Conservation (phyloP, 805 yeast species). For the Myxozyma udenii region DNA sequence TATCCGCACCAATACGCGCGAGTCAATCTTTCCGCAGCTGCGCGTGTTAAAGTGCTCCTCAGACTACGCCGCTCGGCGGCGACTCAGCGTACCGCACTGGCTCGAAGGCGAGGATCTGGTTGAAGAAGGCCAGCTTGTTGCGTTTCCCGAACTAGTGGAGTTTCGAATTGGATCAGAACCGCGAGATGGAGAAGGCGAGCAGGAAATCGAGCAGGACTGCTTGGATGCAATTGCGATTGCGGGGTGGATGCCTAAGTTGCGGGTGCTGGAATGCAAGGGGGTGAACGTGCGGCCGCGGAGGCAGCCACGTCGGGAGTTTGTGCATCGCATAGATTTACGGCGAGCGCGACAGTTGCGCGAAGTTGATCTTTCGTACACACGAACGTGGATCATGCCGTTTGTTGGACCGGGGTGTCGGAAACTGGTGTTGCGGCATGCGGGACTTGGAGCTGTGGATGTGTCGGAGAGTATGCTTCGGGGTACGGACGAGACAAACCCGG, state of each 20-base stretch:
- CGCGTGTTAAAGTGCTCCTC: slow-evolving; percentile 11
- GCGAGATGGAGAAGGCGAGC: slow-evolving; percentile 7
- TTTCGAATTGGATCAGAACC: slow-evolving; percentile 11
- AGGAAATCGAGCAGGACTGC: slow-evolving; percentile 24
- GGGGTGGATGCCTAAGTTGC: slow-evolving; percentile 24
- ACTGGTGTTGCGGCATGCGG: slow-evolving; percentile 16
- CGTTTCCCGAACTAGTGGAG: slow-evolving; percentile 19
- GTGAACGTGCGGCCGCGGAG: slow-evolving; percentile 18
- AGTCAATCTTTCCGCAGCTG: slow-evolving; percentile 13
- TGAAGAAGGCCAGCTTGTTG: slow-evolving; percentile 3
- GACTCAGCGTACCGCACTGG: slow-evolving; percentile 22
- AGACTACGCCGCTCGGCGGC: slow-evolving; percentile 20
- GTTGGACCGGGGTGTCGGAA: slow-evolving; percentile 12
- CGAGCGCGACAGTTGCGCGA: slow-evolving; percentile 4
- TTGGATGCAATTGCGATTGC: slow-evolving; percentile 10
- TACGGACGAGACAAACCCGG: slow-evolving; percentile 4
- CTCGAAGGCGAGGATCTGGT: slow-evolving; percentile 11
- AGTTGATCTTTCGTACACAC: slow-evolving; percentile 13
- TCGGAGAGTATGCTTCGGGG: slow-evolving; percentile 14
- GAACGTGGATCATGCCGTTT: slow-evolving; percentile 23
- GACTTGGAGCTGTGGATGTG: slow-evolving; percentile 20
- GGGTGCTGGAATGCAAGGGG: slow-evolving; percentile 13
- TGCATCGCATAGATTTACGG: slow-evolving; percentile 17
- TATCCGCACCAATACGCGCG: slow-evolving; percentile 12
- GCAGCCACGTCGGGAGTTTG: slow-evolving; percentile 15